Conservation (phyloP, 2,329 filamentous ascomycete genomes). For the Colletotrichum sp. region DNA sequence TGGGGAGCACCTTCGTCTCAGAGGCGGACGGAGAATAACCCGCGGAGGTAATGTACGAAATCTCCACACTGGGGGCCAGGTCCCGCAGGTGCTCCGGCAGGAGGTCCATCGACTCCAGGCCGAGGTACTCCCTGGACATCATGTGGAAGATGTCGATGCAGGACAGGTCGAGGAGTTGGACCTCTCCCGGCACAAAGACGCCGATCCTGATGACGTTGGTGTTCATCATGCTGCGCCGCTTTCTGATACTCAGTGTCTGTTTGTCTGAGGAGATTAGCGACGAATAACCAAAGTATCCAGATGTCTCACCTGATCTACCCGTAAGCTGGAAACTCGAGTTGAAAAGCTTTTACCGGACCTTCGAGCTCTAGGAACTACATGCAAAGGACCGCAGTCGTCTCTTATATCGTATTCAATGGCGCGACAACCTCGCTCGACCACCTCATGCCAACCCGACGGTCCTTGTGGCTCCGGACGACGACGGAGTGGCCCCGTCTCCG, state of each 20-base stretch:
- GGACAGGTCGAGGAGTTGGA: conserved; percentile 56
- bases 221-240: conserved; percentile 7
- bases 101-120: conserved; percentile 19
- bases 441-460: too few relatives aligned
- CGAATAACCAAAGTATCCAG: not conserved
- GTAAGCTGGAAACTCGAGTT: not conserved
- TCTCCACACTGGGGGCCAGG: conserved; percentile 46
- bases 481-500: not conserved
- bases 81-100: conserved; percentile 40
- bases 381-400: not conserved
- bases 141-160: conserved; percentile 54
- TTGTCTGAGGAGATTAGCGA: not conserved
- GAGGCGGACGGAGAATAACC: conserved; percentile 28
- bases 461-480: not conserved
- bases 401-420: not conserved
- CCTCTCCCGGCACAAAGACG: conserved; percentile 52
- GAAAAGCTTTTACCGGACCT: not conserved
- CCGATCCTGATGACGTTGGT: conserved; percentile 46
- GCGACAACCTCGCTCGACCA: not conserved
- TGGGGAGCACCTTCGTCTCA: conserved; percentile 28
- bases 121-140: conserved; percentile 51
- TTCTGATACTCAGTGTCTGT: not conserved
- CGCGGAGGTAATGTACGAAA: conserved; percentile 52
- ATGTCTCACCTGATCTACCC: not conserved
- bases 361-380: not conserved